Conservation (phyloP, 768 basidiomycete genomes). For the Hebeloma cylindrosporum region DNA sequence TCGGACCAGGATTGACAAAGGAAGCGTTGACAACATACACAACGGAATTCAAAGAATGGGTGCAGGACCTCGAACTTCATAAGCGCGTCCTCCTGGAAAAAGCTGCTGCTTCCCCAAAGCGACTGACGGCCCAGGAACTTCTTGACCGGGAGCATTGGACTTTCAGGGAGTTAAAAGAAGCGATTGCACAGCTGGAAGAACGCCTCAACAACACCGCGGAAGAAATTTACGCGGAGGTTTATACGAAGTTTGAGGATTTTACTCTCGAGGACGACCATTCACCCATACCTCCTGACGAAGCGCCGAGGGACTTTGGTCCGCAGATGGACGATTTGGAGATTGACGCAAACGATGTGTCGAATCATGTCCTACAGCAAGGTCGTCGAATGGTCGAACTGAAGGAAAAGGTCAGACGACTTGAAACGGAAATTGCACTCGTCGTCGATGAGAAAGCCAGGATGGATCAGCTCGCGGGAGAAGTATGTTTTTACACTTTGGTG, state of each 20-base stretch:
- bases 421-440: constrained; percentile 28
- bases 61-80: constrained; percentile 23
- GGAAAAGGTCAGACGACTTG: constrained; percentile 11
- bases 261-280: no score
- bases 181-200: constrained; percentile 16
- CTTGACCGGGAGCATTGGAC: constrained; percentile 17
- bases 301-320: no score
- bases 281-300: no score
- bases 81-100: constrained; percentile 17
- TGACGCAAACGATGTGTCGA: background rate
- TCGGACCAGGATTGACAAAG: constrained; percentile 19
- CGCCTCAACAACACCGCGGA: constrained; percentile 14
- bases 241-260: constrained; percentile 54
- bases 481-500: constrained; percentile 6
- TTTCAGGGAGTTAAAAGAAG: constrained; percentile 24
- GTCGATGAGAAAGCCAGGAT: constrained; percentile 41
- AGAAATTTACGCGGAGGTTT: constrained; percentile 18
- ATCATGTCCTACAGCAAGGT: no score
- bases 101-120: background rate
- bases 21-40: constrained; percentile 27
- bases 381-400: background rate
- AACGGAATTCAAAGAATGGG: constrained; percentile 32
- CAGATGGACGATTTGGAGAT: constrained; percentile 41
- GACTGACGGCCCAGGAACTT: constrained; percentile 12
- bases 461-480: constrained; percentile 30